Evolutionary conservation across 1,284 basidiomycete species (phyloP).

Genomic region (Sporisorium exsertum): DNA sequence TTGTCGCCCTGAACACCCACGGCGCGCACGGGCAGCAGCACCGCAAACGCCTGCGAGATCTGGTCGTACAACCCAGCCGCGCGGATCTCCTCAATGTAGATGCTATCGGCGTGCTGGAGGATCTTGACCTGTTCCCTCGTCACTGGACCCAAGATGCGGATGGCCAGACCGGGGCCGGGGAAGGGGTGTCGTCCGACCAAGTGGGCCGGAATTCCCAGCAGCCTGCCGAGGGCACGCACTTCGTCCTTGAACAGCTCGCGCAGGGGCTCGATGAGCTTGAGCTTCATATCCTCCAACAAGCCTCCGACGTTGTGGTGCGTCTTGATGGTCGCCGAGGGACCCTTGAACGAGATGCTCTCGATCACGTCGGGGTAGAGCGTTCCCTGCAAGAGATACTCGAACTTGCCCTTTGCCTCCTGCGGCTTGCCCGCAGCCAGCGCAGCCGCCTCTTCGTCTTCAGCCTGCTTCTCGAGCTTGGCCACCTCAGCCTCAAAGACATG

Average conservation of each 20-base stretch:
- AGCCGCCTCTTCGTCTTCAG: constrained; percentile 77
- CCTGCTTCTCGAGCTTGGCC: constrained; percentile 85
- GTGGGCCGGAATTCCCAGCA: constrained; percentile 90
- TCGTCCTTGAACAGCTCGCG: constrained; percentile 99
- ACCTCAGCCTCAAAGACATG: constrained; percentile 96
- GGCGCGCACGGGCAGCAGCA: constrained; percentile 93
- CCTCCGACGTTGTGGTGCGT: constrained; percentile 99
- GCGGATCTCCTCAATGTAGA: constrained; percentile 98
- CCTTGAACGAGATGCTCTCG: constrained; percentile 99
- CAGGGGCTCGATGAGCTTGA: constrained; percentile 97
- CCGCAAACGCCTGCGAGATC: constrained; percentile 97
- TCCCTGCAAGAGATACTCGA: constrained; percentile 98
- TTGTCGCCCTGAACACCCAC: constrained; percentile 98
- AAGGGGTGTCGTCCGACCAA: constrained; percentile 98
- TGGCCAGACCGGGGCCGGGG: constrained; percentile 98
- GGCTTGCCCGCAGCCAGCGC: constrained; percentile 72
- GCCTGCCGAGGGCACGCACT: constrained; percentile 89
- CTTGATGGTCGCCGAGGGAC: constrained; percentile 98
- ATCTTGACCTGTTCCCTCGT: constrained; percentile 92
- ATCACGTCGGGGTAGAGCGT: constrained; percentile 99
- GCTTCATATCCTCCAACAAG: constrained; percentile 95
- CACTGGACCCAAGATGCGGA: constrained; percentile 95
- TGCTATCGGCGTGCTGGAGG: constrained; percentile 92
- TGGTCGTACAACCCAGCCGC: constrained; percentile 91
- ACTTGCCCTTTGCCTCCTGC: constrained; percentile 75